Evolutionary conservation across 148 eudicot species (phyloP).

Genomic region (Chenopodium berlandieri): DNA sequence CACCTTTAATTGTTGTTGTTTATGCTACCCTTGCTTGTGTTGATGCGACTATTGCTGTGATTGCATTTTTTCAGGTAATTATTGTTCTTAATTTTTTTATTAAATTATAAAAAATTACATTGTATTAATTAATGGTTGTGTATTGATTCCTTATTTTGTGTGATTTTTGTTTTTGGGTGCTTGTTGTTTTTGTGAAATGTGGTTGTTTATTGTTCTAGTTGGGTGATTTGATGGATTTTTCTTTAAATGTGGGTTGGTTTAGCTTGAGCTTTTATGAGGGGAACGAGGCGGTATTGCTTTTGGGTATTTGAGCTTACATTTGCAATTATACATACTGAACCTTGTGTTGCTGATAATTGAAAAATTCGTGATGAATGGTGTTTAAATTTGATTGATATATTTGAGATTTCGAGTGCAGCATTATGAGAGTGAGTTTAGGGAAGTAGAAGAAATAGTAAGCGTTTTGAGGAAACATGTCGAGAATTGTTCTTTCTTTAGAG

Average conservation of each 20-base stretch:
- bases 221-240: slow-evolving; percentile 2
- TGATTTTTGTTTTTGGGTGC: slow-evolving; percentile 1
- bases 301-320: neutral
- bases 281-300: neutral
- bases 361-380: neutral
- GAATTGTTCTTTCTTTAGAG: neutral
- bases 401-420: neutral
- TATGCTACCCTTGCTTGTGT: slow-evolving; percentile 48
- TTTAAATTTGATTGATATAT: neutral
- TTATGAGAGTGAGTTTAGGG: neutral
- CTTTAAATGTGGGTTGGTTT: slow-evolving; percentile 20
- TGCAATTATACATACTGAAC: neutral
- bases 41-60: slow-evolving; percentile 53
- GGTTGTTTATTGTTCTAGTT: slow-evolving; percentile 12
- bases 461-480: slow-evolving; percentile 1
- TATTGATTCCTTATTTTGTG: neutral
- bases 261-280: neutral
- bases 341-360: neutral
- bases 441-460: neutral
- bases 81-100: neutral
- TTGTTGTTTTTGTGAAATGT: slow-evolving; percentile 6
- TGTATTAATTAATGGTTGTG: neutral
- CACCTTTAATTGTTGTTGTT: slow-evolving; percentile 46
- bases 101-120: neutral
- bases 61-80: slow-evolving; percentile 72